Base-by-base conservation (phyloP, 768 basidiomycete species). In the Exsudoporus frostii region DNA sequence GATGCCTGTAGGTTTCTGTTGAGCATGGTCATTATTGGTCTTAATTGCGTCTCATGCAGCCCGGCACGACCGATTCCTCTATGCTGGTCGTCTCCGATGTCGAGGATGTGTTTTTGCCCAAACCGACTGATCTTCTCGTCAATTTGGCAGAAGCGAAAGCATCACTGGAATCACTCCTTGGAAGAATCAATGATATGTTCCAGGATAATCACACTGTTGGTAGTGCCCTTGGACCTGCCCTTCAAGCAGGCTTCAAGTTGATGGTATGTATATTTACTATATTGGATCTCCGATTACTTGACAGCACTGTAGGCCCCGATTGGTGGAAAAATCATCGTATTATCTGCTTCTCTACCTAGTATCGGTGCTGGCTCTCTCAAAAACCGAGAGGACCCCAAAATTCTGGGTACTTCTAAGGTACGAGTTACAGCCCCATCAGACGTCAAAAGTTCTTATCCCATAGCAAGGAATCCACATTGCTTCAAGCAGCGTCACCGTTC, bases 71-170 rank as follows among this genome's bases (percentile, higher is more conserved):
- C 0, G 96, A 98, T 36, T 85, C 94, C 0, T 82, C 84, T 5
- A 98, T 99, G 95, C 84, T 99, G 32, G 97, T 99, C 41, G 93
- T 99, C 8, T 92, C 93, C 1, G 97, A 99, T 68, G 83, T 94
- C 37, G 93, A 98, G 33, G 97, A 99, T 60, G 92, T 98, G 49
- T 99, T 98, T 80, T 76, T 99, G 24, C 97, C 97, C 4, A 95
- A 96, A 72, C 97, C 97, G 5, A 90, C 83, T 44, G 96, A 98
- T 68, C 78, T 98, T n/a, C 84, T 98, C 32, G 90, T 98, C 65
- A 98, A 98, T 76, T 76, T 98, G 55, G 80, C 84, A 13, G 97
- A 98, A 73, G 80, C 88, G 10, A 84, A 90, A 38, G 74, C 83
- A 1, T 84, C 87, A 2, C 72, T 98, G 42, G 96, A 98, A 67